Evolutionary conservation across 345 rosid species (phyloP).

Genomic region (Geranium brycei): DNA sequence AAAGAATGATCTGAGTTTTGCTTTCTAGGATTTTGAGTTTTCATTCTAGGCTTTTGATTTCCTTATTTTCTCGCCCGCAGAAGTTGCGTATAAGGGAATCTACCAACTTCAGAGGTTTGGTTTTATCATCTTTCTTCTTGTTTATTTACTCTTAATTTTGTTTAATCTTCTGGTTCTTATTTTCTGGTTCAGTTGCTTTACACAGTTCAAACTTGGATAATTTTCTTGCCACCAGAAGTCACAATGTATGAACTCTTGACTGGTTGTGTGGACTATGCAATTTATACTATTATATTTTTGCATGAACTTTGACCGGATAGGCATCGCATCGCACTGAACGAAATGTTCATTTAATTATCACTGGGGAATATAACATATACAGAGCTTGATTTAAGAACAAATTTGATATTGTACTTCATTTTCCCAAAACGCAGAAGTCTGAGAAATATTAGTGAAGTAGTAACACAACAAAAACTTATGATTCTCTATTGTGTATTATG

Average conservation of each 20-base stretch:
- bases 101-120: not conserved
- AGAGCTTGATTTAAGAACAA: not conserved
- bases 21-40: too few relatives aligned
- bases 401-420: not conserved
- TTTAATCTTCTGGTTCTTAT: not conserved
- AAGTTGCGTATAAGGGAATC: not conserved
- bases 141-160: not conserved
- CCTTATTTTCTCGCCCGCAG: not conserved
- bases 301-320: not conserved
- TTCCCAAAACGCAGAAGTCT: not conserved
- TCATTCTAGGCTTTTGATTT: not conserved
- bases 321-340: not conserved
- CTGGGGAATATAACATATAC: not conserved
- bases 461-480: not conserved
- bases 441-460: not conserved
- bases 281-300: not conserved
- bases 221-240: too few relatives aligned
- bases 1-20: not conserved
- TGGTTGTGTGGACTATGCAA: not conserved
- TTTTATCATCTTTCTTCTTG: not conserved
- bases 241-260: not conserved
- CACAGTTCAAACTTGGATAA: not conserved
- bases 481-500: not conserved
- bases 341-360: not conserved
- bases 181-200: not conserved